A percentile compares a stretch with the other conserved stretches of the same genome.
These are phyloP conservation scores for Tuctoria greenei DNA, from an alignment of 176 grass and related monocot genomes.

Conservation along the genomic window DNA sequence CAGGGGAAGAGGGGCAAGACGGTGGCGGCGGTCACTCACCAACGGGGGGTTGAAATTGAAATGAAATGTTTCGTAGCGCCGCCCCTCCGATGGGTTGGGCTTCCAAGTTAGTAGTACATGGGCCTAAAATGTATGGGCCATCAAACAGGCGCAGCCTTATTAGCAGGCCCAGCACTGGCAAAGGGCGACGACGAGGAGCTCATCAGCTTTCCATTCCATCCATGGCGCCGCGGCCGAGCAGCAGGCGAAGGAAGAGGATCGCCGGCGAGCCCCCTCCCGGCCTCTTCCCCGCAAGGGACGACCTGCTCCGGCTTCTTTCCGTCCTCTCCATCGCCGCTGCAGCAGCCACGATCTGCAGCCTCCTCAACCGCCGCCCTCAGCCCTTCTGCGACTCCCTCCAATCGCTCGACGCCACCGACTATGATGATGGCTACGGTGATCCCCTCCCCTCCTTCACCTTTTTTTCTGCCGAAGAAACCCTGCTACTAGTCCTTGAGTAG, in stretches of 20 bases:
- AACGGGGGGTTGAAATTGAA: too few species aligned
- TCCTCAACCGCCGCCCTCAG: slow-evolving; percentile 53
- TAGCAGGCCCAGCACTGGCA: too few species aligned
- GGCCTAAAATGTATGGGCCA: neutral
- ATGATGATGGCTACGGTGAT: slow-evolving; percentile 37
- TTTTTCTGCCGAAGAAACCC: neutral
- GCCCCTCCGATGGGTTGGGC: too few species aligned
- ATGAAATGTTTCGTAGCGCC: too few species aligned
- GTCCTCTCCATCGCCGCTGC: slow-evolving; percentile 75
- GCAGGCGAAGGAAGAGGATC: neutral
- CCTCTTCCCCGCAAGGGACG: slow-evolving; percentile 59
- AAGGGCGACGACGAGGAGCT: neutral
- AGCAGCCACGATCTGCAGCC: slow-evolving; percentile 51
- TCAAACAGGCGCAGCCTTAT: neutral
- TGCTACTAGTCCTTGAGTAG: neutral
- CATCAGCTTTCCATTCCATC: neutral
- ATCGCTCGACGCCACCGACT: slow-evolving; percentile 14
- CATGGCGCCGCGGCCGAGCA: neutral
- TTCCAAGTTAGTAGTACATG: too few species aligned
- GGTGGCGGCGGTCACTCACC: too few species aligned
- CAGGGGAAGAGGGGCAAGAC: too few species aligned
- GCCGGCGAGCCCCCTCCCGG: slow-evolving; percentile 53
- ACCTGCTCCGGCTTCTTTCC: slow-evolving; percentile 58
- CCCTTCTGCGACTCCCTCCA: slow-evolving; percentile 70
- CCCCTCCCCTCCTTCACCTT: neutral